These are phyloP conservation scores for Spatholobus suberectus DNA, from an alignment of 306 rosid genomes.

Conservation along the genomic window DNA sequence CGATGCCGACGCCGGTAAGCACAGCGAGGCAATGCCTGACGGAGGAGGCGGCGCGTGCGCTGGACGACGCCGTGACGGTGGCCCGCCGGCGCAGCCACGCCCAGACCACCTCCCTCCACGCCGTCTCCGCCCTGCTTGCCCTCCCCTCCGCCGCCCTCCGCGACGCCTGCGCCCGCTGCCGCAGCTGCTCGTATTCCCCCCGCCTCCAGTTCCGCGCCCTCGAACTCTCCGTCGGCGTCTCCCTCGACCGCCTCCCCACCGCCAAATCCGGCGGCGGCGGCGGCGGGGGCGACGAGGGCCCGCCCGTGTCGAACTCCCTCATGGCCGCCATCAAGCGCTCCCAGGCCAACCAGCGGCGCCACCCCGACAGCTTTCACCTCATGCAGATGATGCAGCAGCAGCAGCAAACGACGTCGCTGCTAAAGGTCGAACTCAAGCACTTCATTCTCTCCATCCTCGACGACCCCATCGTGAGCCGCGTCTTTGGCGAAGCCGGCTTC, in stretches of 20 bases:
- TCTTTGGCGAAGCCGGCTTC: conserved; percentile 85
- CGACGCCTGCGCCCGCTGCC: conserved; percentile 80
- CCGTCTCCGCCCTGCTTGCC: conserved; percentile 77
- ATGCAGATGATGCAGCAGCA: conserved; percentile 69
- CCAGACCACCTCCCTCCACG: conserved; percentile 92
- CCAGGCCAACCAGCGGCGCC: conserved; percentile 91
- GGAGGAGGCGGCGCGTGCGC: conserved; percentile 85
- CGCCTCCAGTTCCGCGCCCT: conserved; percentile 85
- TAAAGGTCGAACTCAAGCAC: conserved; percentile 88
- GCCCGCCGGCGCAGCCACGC: conserved; percentile 86
- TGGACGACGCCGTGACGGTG: conserved; percentile 82
- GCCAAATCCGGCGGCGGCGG: conserved; percentile 15
- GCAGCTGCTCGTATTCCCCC: conserved; percentile 71
- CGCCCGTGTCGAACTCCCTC: conserved; percentile 88
- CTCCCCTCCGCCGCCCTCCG: conserved; percentile 76
- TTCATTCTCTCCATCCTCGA: conserved; percentile 89
- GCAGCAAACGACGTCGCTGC: conserved; percentile 61
- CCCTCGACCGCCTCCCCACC: conserved; percentile 82
- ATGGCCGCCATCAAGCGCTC: conserved; percentile 98
- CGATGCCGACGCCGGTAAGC: conserved; percentile 99
- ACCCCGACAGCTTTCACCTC: conserved; percentile 85
- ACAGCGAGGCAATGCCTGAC: conserved; percentile 92
- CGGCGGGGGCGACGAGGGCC: conserved; percentile 51
- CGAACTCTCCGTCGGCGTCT: conserved; percentile 89
- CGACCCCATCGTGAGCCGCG: conserved; percentile 93